Percentiles rank a stretch among this genome's conserved stretches.
phyloP scores from a whole-genome alignment of 345 rosid species.

The Abelmoschus esculentus region DNA sequence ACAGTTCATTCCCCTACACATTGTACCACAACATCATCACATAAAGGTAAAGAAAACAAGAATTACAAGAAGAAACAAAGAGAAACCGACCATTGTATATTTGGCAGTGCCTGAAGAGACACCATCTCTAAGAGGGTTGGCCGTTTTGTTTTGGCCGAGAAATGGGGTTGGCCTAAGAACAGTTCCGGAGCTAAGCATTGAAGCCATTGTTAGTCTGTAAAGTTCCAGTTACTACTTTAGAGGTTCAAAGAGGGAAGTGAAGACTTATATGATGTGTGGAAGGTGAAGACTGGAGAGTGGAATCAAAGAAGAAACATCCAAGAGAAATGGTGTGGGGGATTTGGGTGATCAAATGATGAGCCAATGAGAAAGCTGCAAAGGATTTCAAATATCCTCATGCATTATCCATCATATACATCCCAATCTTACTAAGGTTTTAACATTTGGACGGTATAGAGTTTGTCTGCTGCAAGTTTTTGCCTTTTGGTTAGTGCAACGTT shows the following conservation, averaged over 20 bases:
- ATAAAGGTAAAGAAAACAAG: neutral
- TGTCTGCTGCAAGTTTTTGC: neutral
- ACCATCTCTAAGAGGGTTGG: slow-evolving; percentile 62
- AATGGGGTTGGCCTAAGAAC: slow-evolving; percentile 55
- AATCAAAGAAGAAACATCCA: neutral
- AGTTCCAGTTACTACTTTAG: neutral
- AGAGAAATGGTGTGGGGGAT: slow-evolving; percentile 32
- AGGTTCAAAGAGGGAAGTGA: slow-evolving; percentile 12
- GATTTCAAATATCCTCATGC: slow-evolving; percentile 58
- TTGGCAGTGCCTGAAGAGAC: slow-evolving; percentile 58
- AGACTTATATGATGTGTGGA: slow-evolving; percentile 10
- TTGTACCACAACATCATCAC: neutral
- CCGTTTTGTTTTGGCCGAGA: slow-evolving; percentile 57
- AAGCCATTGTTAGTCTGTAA: slow-evolving; percentile 33
- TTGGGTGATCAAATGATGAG: slow-evolving; percentile 17
- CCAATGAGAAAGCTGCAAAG: slow-evolving; percentile 58
- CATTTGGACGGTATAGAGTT: too few relatives aligned
- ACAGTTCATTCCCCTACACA: slow-evolving; percentile 61
- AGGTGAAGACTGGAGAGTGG: slow-evolving; percentile 5
- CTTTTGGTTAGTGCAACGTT: neutral
- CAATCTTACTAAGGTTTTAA: too few relatives aligned
- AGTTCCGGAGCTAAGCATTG: slow-evolving; percentile 59
- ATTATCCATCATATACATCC: slow-evolving; percentile 35
- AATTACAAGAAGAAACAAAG: neutral
- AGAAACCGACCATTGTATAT: slow-evolving; percentile 55